Percentiles rank a stretch among this genome's conserved stretches.
Evolutionary conservation across 805 yeast genomes (phyloP).

Genomic region (Saccharomycopsis sp.): DNA sequence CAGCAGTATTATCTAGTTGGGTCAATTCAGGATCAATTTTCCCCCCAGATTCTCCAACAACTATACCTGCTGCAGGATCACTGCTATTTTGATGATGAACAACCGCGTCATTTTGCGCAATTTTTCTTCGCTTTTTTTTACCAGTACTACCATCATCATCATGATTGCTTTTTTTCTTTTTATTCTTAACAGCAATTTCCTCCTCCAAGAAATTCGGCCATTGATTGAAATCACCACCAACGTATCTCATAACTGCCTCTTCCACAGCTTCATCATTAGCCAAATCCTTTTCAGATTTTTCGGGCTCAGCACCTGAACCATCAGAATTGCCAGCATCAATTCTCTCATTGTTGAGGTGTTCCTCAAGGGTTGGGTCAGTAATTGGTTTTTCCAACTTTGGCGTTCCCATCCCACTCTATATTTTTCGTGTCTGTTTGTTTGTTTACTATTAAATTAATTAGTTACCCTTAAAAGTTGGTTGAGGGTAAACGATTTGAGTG

Average conservation of each 20-base stretch:
- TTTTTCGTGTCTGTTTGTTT: too few species aligned
- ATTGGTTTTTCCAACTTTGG: not conserved
- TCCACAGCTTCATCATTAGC: constrained; percentile 47
- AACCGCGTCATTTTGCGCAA: constrained; percentile 13
- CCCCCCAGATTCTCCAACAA: constrained; percentile 1
- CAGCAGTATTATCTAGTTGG: constrained; percentile 36
- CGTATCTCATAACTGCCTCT: constrained; percentile 71
- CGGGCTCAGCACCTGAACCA: not conserved
- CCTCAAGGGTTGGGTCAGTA: not conserved
- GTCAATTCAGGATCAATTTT: constrained; percentile 53
- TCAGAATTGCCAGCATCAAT: not conserved
- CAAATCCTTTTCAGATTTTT: constrained; percentile 10
- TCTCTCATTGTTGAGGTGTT: not conserved
- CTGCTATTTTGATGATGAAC: constrained; percentile 20
- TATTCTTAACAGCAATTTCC: constrained; percentile 24
- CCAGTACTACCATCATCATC: constrained; percentile 17
- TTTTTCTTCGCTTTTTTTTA: constrained; percentile 11
- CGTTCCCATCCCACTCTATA: not conserved
- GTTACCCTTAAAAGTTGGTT: not conserved
- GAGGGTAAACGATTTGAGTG: too few species aligned
- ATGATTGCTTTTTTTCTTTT: constrained; percentile 18
- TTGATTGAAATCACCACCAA: constrained; percentile 43
- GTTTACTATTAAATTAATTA: not conserved
- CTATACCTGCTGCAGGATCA: constrained; percentile 16
- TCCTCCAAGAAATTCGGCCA: constrained; percentile 47